phyloP scores from a whole-genome alignment of 2,329 filamentous ascomycete genomes.

The Alternaria sp. region DNA sequence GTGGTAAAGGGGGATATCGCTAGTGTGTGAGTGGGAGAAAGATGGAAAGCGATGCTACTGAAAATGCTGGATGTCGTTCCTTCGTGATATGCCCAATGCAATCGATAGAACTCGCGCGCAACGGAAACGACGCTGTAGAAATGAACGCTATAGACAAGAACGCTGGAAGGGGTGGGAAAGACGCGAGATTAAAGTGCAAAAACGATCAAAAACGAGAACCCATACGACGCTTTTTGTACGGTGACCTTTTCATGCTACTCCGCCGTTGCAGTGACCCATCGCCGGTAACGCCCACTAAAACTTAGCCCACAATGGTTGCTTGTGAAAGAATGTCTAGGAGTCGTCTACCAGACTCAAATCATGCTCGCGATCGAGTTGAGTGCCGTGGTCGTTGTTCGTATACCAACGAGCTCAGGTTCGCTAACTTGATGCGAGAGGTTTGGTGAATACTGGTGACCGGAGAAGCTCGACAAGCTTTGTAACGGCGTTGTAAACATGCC shows the following conservation, averaged over 20 bases:
- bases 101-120: background rate
- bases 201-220: slow-evolving; percentile 1
- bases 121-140: background rate
- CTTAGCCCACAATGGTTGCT: background rate
- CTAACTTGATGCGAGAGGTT: slow-evolving; percentile 41
- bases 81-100: slow-evolving; percentile 20
- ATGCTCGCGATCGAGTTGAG: slow-evolving; percentile 49
- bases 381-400: slow-evolving; percentile 40
- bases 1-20: slow-evolving; percentile 5
- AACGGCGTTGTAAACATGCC: slow-evolving; percentile 45
- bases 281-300: background rate
- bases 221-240: background rate
- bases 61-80: slow-evolving; percentile 32
- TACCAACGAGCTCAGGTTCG: slow-evolving; percentile 48
- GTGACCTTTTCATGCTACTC: background rate
- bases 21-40: background rate
- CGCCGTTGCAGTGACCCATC: background rate
- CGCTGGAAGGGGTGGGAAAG: slow-evolving; percentile 6
- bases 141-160: slow-evolving; percentile 13
- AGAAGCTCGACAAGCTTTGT: slow-evolving; percentile 37
- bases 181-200: background rate
- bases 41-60: slow-evolving; percentile 12
- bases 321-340: background rate
- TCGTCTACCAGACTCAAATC: slow-evolving; percentile 29
- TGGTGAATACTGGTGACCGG: slow-evolving; percentile 24